Percentiles rank a stretch among this genome's conserved stretches.
Conservation (phyloP, 2,329 filamentous ascomycete species). For the Dactylellina haptotyla region DNA sequence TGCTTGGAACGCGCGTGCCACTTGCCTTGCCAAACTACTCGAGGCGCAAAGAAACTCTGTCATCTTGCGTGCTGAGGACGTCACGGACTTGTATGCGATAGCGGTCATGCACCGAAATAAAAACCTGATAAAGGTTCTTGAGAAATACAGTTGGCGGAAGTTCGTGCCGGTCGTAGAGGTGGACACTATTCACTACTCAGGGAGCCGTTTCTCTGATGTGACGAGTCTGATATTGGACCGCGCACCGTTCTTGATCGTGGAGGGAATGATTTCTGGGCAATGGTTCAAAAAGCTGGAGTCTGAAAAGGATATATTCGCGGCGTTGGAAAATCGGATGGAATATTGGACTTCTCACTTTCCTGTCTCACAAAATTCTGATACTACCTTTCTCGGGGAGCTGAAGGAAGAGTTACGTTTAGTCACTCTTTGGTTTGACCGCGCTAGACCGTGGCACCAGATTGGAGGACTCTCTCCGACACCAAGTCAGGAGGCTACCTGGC, state of each 20-base stretch:
- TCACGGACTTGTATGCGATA: not conserved
- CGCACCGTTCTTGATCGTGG: not conserved
- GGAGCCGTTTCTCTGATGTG: not conserved
- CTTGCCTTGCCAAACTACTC: not conserved
- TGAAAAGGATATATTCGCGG: not conserved
- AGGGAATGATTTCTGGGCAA: not conserved
- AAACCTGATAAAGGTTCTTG: not conserved
- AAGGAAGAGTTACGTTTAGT: no score
- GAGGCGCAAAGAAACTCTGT: not conserved
- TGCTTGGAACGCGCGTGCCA: not conserved
- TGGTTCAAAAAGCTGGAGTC: not conserved
- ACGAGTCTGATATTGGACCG: not conserved
- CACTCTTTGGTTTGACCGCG: no score
- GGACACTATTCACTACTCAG: no score
- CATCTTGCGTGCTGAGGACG: not conserved
- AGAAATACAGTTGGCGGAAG: not conserved
- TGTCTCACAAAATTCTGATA: no score
- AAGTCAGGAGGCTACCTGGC: no score
- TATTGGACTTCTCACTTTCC: not conserved
- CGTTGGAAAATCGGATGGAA: not conserved
- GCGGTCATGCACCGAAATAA: not conserved
- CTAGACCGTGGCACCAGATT: no score
- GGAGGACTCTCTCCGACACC: no score
- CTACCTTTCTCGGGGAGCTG: no score
- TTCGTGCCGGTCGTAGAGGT: no score